Evolutionary conservation across 345 rosid species (phyloP).

Genomic region (Crucihimalaya himalaica): DNA sequence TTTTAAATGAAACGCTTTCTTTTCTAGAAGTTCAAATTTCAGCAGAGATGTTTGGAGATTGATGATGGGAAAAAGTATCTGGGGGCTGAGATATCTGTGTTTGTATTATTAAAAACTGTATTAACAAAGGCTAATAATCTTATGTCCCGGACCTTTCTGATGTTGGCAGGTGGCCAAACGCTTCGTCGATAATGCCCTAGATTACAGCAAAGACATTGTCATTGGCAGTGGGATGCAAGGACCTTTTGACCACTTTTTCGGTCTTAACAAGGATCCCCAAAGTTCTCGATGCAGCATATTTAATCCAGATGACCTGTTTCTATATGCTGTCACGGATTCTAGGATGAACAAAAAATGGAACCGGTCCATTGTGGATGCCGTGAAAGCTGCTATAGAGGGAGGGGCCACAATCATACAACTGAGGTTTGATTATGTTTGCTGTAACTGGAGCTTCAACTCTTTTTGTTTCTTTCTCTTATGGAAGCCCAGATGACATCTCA

Average conservation of each 20-base stretch:
- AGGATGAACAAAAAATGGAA: constrained; percentile 84
- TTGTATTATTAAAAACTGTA: not conserved
- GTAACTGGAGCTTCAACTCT: constrained; percentile 4
- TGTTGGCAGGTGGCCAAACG: constrained; percentile 73
- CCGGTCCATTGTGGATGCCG: constrained; percentile 60
- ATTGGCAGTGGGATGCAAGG: constrained; percentile 92
- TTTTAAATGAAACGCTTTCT: not conserved
- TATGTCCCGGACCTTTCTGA: not conserved
- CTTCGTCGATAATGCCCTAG: constrained; percentile 59
- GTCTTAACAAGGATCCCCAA: constrained; percentile 52
- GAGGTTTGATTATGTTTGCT: constrained; percentile 47
- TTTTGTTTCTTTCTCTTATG: not conserved
- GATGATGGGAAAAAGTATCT: not conserved
- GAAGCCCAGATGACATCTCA: constrained; percentile 6
- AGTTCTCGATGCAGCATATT: constrained; percentile 42
- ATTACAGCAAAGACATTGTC: constrained; percentile 74
- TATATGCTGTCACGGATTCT: constrained; percentile 90
- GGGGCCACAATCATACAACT: constrained; percentile 91
- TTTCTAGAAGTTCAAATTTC: not conserved
- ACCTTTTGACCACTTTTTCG: constrained; percentile 82
- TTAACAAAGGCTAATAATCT: constrained; percentile 17
- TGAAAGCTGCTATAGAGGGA: constrained; percentile 79
- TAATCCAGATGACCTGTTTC: constrained; percentile 66
- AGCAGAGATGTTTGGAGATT: not conserved
- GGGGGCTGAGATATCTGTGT: not conserved